phyloP scores from a whole-genome alignment of 2,329 filamentous ascomycete species.

The Pyrenophora seminiperda region DNA sequence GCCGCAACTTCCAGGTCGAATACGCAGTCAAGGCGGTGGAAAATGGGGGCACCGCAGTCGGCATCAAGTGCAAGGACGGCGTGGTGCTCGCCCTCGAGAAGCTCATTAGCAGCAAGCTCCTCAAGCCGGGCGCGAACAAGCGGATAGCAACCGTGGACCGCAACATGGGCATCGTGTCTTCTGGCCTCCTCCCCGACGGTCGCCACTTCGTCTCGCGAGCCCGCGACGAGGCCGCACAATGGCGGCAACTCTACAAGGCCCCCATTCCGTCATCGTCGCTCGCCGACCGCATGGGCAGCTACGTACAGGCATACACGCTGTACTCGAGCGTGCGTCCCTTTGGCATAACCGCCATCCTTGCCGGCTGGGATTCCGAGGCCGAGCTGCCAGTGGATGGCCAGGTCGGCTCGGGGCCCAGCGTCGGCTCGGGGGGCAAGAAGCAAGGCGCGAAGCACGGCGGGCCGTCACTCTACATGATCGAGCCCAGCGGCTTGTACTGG shows the following conservation, averaged over 20 bases:
- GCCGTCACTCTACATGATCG: conserved; percentile 97
- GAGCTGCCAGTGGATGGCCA: conserved; percentile 87
- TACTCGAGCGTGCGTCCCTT: conserved; percentile 97
- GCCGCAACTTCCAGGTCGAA: conserved; percentile 95
- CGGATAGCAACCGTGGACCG: conserved; percentile 93
- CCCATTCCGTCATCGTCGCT: conserved; percentile 89
- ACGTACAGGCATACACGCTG: conserved; percentile 95
- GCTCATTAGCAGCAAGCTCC: conserved; percentile 90
- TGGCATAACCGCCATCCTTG: conserved; percentile 92
- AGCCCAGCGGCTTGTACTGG: conserved; percentile 97
- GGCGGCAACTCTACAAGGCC: conserved; percentile 92
- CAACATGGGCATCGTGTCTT: conserved; percentile 90
- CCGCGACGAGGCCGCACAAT: conserved; percentile 88
- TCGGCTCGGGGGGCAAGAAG: conserved; percentile 83
- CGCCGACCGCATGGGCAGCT: conserved; percentile 90
- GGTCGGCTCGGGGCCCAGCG: conserved; percentile 78
- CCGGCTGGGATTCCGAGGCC: conserved; percentile 87
- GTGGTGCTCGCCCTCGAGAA: conserved; percentile 97
- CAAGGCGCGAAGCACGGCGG: conserved; percentile 78
- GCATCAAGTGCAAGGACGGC: conserved; percentile 95
- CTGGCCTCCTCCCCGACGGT: conserved; percentile 92
- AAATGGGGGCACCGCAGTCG: conserved; percentile 94
- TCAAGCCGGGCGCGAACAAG: conserved; percentile 96
- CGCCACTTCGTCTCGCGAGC: conserved; percentile 93
- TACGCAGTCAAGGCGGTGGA: conserved; percentile 99